Base-by-base conservation (phyloP, 495 filamentous ascomycete genomes). In the Hypoxylon crocopeplum region DNA sequence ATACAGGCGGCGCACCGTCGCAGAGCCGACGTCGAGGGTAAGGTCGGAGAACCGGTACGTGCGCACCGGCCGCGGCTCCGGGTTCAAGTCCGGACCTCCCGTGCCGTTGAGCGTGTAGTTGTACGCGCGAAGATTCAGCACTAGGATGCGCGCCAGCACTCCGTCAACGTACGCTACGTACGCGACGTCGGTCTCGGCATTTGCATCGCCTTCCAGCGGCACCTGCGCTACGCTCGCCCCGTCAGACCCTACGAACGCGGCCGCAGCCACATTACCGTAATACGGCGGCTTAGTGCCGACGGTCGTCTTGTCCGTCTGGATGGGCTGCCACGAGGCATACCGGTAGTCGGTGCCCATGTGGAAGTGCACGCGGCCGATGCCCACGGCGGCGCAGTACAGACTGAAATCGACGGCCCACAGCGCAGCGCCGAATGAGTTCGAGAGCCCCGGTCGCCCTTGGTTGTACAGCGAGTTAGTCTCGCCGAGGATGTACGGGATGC, bases 331-430 rank as follows among this genome's bases (percentile, higher is more conserved):
- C 40, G 56, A 53, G 8, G 57, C 64, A 39, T 70, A 70, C n/a
- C 86, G 79, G 66, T 84, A 88, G 68, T 86, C 73, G 27, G 82
- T 85, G 6, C 85, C 85, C 73, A 82, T 77, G 67, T 90, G 87
- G 82, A 88, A 86, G 62, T 88, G 83, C 5, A 84, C 77, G 37
- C 85, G 78, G 10, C 71, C 71, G 75, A 89, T 84, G 24, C 79
- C 80, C 6, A 77, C 76, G 7, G 78, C 72, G 2, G 85, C 87
- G 42, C 77, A 76, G 62, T 80, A 82, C 12, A 88, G 74, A 60
- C 81, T 82, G 75, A 87, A 89, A 66, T 90, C 86, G 8, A 88
- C 64, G 27, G 75, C 82, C 87, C 87, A 90, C 24, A 89, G 81
- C 0, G 87, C 85, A 10, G 87, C 86, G 38, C 87, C 87, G 69